Conservation (phyloP, 331 rosid species). For the Acacia concinna region DNA sequence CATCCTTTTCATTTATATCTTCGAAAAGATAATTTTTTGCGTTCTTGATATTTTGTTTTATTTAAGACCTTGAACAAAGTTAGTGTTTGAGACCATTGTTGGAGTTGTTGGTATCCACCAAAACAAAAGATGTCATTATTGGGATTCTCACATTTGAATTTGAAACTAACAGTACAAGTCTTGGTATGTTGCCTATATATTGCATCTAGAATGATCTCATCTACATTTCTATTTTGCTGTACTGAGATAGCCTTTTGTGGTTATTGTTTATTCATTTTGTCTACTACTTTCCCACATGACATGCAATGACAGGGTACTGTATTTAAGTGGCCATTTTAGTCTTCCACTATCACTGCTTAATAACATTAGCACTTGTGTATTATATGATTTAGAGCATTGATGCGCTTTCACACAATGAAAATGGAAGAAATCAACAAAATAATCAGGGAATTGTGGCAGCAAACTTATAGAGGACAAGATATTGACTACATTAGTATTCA, state of each 20-base stretch:
- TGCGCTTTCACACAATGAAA: conserved; percentile 97
- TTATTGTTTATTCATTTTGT: not conserved
- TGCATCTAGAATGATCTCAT: not conserved
- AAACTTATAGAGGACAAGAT: conserved; percentile 97
- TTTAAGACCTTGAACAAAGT: not conserved
- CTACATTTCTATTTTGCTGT: not conserved
- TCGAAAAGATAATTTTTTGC: not conserved
- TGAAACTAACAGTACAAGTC: not conserved
- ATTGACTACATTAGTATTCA: conserved; percentile 87
- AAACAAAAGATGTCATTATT: not conserved
- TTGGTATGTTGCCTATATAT: not conserved
- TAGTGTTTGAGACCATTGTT: not conserved
- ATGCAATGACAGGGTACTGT: not conserved
- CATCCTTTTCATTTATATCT: not conserved
- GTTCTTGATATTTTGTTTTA: not conserved
- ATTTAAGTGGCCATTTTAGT: not conserved
- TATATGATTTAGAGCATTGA: conserved; percentile 69
- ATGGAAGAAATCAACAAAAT: conserved; percentile 99
- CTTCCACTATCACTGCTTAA: not conserved
- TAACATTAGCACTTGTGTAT: not conserved
- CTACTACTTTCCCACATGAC: not conserved
- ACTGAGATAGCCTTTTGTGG: not conserved
- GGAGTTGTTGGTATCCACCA: not conserved
- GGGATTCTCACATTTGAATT: not conserved
- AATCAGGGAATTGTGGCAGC: conserved; percentile 96